A percentile compares a stretch with the other conserved stretches of the same genome.
Evolutionary conservation across 1,139 yeast genomes (phyloP).

Genomic region (Taphrina confusa): DNA sequence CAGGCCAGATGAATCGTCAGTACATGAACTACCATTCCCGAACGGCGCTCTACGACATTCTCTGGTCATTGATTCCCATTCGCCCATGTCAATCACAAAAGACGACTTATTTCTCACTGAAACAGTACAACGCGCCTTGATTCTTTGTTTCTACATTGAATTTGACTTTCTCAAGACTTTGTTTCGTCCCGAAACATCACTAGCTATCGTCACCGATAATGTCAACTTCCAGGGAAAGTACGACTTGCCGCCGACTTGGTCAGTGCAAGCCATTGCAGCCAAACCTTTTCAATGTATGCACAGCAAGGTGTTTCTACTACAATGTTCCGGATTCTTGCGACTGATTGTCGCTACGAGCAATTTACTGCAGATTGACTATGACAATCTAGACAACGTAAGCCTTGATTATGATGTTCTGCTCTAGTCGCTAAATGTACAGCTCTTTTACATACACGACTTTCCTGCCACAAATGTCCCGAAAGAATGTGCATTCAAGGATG

Average conservation of each 20-base stretch:
- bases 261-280: background rate
- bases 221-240: background rate
- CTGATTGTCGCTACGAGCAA: constrained; percentile 3
- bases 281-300: constrained; percentile 9
- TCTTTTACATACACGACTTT: constrained; percentile 11
- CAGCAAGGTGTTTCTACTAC: background rate
- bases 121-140: background rate
- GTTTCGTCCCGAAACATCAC: background rate
- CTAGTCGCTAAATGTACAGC: background rate
- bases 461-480: background rate
- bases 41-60: background rate
- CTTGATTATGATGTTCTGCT: background rate
- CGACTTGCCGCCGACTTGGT: background rate
- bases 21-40: background rate
- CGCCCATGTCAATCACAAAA: background rate
- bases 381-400: constrained; percentile 5
- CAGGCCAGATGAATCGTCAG: too few relatives aligned
- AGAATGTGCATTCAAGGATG: background rate
- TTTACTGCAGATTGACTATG: background rate
- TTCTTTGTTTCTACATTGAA: constrained; percentile 13
- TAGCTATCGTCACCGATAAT: background rate
- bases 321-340: background rate
- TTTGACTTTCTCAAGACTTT: background rate
- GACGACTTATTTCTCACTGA: background rate
- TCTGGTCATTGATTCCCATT: background rate